Conservation (phyloP, 2,329 filamentous ascomycete genomes). For the Helotiales sp. region DNA sequence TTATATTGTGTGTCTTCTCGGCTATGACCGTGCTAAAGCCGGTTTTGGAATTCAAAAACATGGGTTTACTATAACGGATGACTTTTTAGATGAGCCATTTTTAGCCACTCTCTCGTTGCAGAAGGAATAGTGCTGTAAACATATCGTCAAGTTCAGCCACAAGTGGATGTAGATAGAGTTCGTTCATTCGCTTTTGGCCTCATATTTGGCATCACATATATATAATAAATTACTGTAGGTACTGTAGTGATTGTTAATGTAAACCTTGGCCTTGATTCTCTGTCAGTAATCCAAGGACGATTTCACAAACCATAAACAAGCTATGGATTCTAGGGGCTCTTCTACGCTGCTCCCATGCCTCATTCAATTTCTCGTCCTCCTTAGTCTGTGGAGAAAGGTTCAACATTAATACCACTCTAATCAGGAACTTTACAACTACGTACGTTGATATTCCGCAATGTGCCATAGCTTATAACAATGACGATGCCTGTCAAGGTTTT, state of each 20-base stretch:
- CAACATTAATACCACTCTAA: not conserved
- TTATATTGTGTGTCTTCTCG: too few relatives aligned
- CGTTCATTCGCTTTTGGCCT: not conserved
- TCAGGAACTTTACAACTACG: not conserved
- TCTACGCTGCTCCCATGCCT: not conserved
- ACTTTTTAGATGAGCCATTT: not conserved
- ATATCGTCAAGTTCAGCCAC: not conserved
- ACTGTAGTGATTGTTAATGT: not conserved
- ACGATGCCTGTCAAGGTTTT: not conserved
- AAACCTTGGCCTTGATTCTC: not conserved
- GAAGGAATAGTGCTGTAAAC: too few relatives aligned
- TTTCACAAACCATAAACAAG: not conserved
- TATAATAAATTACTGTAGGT: not conserved
- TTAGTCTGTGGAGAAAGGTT: not conserved
- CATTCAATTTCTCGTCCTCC: not conserved
- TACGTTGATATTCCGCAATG: not conserved
- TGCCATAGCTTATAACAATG: not conserved
- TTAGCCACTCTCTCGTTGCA: too few relatives aligned
- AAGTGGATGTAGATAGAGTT: not conserved
- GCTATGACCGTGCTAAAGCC: too few relatives aligned
- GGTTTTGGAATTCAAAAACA: too few relatives aligned
- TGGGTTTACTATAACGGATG: not conserved
- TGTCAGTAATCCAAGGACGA: not conserved
- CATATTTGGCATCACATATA: not conserved
- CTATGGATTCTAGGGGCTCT: not conserved